Conservation (phyloP, 1,284 basidiomycete genomes). For the Sanghuangporus sanghuang region DNA sequence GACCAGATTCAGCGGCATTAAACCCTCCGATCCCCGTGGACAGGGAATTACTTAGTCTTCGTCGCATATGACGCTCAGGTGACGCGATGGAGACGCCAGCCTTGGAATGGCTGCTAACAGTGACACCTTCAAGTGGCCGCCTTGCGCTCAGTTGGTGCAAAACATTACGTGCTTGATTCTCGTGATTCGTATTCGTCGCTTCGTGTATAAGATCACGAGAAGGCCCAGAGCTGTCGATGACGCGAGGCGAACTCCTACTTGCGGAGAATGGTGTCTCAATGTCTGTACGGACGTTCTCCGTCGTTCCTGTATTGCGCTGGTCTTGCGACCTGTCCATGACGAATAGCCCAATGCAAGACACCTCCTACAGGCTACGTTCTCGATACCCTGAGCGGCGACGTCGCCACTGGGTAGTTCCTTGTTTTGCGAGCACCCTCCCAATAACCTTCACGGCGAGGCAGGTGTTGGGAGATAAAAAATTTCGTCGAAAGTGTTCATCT, state of each 20-base stretch:
- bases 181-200: background rate
- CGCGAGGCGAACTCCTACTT: background rate
- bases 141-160: background rate
- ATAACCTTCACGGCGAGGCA: background rate
- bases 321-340: background rate
- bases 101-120: background rate
- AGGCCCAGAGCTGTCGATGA: background rate
- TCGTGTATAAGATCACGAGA: background rate
- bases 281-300: background rate
- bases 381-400: background rate
- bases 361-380: background rate
- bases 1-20: slow-evolving; percentile 3
- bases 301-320: background rate
- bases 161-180: slow-evolving; percentile 4
- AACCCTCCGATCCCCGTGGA: background rate
- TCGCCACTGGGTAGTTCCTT: background rate
- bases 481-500: background rate
- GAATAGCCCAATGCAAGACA: background rate
- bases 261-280: background rate
- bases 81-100: slow-evolving; percentile 7
- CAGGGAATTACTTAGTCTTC: slow-evolving; percentile 1
- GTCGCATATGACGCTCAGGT: slow-evolving; percentile 8
- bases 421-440: background rate
- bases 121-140: background rate
- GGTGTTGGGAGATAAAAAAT: background rate